Evolutionary conservation across 805 yeast genomes (phyloP), one percentile per base, ranked within the genome.

Genomic region (Danielia reshetovae): DNA sequence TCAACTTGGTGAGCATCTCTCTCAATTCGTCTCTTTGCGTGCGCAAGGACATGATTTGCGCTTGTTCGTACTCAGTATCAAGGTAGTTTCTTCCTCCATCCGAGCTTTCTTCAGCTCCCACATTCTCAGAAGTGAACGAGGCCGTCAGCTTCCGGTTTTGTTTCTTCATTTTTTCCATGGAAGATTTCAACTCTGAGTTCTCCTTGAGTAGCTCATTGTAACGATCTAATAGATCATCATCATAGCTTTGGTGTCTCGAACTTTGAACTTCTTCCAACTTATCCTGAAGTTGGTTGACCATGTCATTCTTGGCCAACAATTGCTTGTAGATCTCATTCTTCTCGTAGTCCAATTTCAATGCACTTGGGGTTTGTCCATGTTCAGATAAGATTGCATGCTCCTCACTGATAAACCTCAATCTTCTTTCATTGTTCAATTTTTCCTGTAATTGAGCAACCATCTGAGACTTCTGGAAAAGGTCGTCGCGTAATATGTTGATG

Each of bases 361-460:
- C 60, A 32, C 76, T 68, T 18, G 85, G 80, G 18, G 65, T 54
- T 32, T 62, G 59, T 8, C 78, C 76, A 44, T 72, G 64, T 42
- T 79, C 84, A 40, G 68, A 53, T 24, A 78, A 55, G 22, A 82
- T 51, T 0, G 80, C 74, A 45, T 81, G 79, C 42, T 82, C 89
- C 48, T 84, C 93, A 18, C 86, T 79, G 18, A 81, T 74, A 44
- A 73, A 78, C 34, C 94, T 60, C 36, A 77, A 71, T 43, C 75
- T 63, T 41, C 90, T 65, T 52, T 85, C 90, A 19, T 75, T 77
- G 36, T 74, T 75, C 38, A 85, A 53, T 40, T 74, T 72, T 29
- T 73, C 74, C 26, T 80, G 73, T 37, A 85, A 51, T 15, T 72
- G 72, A 1, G 74, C 65, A 18, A 82, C 70, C 21, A 65, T 27